A percentile compares a stretch with the other conserved stretches of the same genome.
phyloP scores from a whole-genome alignment of 192 early-diverging fungal species.

The Backusella sp. region DNA sequence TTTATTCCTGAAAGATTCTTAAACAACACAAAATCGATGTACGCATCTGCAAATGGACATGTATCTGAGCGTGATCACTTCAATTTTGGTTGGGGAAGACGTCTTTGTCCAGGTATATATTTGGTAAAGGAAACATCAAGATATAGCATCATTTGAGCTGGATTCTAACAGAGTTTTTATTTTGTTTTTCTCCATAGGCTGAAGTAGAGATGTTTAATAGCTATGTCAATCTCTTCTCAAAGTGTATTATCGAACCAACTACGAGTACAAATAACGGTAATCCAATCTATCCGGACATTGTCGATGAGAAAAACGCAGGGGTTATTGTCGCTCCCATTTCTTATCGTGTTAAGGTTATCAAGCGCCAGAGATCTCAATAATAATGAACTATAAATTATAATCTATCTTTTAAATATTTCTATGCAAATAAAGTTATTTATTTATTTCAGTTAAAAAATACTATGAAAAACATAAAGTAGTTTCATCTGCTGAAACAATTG shows the following conservation, averaged over 20 bases:
- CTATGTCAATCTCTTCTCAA: background rate
- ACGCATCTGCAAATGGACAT: background rate
- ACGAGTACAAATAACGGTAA: background rate
- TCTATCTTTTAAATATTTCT: background rate
- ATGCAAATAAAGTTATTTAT: too few relatives aligned
- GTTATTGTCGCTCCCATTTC: background rate
- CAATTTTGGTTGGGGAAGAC: constrained; percentile 11
- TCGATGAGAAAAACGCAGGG: background rate
- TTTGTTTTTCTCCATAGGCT: background rate
- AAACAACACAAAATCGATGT: background rate
- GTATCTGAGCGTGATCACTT: background rate
- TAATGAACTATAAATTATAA: background rate
- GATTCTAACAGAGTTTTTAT: background rate
- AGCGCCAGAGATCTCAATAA: background rate
- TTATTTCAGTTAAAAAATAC: too few relatives aligned
- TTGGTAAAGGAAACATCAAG: background rate
- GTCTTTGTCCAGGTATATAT: constrained; percentile 14
- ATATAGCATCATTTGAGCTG: background rate
- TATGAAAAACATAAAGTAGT: too few relatives aligned
- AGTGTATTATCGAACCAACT: background rate
- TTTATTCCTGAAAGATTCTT: constrained; percentile 5
- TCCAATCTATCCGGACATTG: background rate
- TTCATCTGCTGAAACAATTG: too few relatives aligned
- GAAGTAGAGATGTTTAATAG: background rate
- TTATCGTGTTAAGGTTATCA: background rate